Evolutionary conservation across 495 filamentous ascomycete genomes (phyloP).

Genomic region (Sordaria brevicollis): DNA sequence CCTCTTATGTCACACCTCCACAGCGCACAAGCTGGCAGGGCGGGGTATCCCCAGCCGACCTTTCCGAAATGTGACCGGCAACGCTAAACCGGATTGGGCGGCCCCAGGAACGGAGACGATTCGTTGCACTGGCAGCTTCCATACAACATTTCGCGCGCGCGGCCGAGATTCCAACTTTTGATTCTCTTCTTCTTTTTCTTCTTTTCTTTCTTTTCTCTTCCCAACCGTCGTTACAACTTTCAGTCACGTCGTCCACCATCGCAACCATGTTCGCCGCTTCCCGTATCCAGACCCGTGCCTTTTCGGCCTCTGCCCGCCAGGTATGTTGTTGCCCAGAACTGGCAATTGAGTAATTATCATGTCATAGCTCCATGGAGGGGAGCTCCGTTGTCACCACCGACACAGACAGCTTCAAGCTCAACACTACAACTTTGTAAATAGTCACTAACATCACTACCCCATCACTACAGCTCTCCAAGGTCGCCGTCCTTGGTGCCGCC

Average conservation of each 20-base stretch:
- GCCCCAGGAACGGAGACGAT: background rate
- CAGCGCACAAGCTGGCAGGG: conserved; percentile 8
- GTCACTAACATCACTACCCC: background rate
- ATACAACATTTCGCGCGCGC: background rate
- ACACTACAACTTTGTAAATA: too few species aligned
- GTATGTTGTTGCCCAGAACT: conserved; percentile 39
- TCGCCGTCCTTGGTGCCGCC: conserved; percentile 88
- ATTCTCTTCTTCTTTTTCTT: background rate
- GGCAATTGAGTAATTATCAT: background rate
- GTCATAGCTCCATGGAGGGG: conserved; percentile 6
- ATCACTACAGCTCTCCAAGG: conserved; percentile 20
- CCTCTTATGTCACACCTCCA: background rate
- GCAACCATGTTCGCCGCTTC: conserved; percentile 65
- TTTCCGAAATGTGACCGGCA: background rate
- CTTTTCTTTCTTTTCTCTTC: background rate
- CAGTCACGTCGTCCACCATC: background rate
- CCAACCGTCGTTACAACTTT: background rate
- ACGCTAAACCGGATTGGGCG: background rate
- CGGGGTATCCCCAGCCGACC: background rate
- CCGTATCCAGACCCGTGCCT: conserved; percentile 77
- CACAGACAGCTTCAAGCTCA: too few species aligned
- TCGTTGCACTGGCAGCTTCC: background rate
- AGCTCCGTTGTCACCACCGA: background rate
- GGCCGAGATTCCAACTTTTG: background rate
- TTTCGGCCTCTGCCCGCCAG: conserved; percentile 85